Evolutionary conservation across 164 flowering plant genomes (phyloP), one percentile per base, ranked within the genome.

Genomic region (Cinnamomum micranthum): DNA sequence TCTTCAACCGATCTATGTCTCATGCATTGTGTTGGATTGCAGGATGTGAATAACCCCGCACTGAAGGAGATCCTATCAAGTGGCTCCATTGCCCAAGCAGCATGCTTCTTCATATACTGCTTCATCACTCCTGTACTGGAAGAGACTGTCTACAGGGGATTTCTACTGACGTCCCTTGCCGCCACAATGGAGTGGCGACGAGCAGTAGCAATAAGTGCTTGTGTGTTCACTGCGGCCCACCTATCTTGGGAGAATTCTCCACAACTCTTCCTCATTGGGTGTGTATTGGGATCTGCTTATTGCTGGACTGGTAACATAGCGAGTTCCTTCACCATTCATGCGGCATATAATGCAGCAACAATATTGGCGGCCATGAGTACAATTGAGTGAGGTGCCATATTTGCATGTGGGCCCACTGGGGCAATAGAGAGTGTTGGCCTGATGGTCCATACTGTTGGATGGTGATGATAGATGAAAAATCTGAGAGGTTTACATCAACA

Each of bases 91-190:
- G 78, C 97, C 31, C 68, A 28, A 81, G 69, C 71, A 1, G 86
- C 88, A 19, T 86, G 89, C 75, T 67, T 87, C 64, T 76, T 89
- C 3, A 82, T 80, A 20, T 89, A 90, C 72, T 93, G 95, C 81
- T 33, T 88, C 35, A 70, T 91, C 71, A 81, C 92, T 59, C 97
- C 99, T 6, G n/a, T 91, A 51, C 79, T 93, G 65, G 97, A 93
- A 77, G 99, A 95, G 82, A 83, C 75, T 62, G 87, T 95, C n/a
- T 95, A 92, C 84, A 86, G 97, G 80, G 90, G 97, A 3, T 92
- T 87, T 77, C 81, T 95, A 2, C 73, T 95, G 80, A 77, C 82
- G 71, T 85, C 92, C 27, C 84, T 93, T 33, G 80, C 93, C 52
- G 79, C 91, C 25, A 82, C 72, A 2, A 87, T 85, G 90, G 80